Evolutionary conservation across 2,329 filamentous ascomycete species (phyloP), one percentile per base, ranked within the genome.

Genomic region (Whalleya microplaca): DNA sequence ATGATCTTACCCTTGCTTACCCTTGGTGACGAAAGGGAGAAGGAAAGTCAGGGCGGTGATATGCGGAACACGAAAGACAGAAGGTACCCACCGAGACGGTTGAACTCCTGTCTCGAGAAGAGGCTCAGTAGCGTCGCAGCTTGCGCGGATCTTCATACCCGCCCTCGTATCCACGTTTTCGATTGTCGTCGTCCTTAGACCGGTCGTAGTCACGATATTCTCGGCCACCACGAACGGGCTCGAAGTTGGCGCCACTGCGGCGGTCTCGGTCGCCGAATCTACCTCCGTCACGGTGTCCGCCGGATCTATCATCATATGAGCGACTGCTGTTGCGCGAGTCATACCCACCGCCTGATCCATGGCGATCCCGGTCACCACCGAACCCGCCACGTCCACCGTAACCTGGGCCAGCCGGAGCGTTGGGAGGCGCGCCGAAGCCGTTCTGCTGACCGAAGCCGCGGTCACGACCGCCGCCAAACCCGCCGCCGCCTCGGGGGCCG

Each of bases 91-190:
- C 78, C 76, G 75, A 69, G 61, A 58, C 60, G 63, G 64, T 59
- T 49, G 44, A n/a, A 48, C 44, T 45, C 55, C 59, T 66, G 71
- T 73, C 71, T 72, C 71, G 70, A 77, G 78, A 87, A 64, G 60
- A 58, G 49, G 51, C 45, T 62, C 67, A 72, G 75, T 88, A 88
- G 62, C 85, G 83, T 62, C 85, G 84, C 60, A 87, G 71, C 74
- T 88, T 88, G 56, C 84, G 76, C 48, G 85, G 84, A 74, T 96
- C 93, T 70, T 96, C 92, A 76, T 93, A 88, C 64, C 85, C 84
- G 71, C 87, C 87, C 70, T 96, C 92, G 74, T 90, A 92, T 50
- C 86, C 82, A 71, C 88, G 85, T 80, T 90, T 84, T 71, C 84
- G 75, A 74, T 77, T 80, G 64, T 84, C 83, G 64, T 86, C 83